Conservation (phyloP, 352 stramenopile genomes). For the Pythium monospermum region DNA sequence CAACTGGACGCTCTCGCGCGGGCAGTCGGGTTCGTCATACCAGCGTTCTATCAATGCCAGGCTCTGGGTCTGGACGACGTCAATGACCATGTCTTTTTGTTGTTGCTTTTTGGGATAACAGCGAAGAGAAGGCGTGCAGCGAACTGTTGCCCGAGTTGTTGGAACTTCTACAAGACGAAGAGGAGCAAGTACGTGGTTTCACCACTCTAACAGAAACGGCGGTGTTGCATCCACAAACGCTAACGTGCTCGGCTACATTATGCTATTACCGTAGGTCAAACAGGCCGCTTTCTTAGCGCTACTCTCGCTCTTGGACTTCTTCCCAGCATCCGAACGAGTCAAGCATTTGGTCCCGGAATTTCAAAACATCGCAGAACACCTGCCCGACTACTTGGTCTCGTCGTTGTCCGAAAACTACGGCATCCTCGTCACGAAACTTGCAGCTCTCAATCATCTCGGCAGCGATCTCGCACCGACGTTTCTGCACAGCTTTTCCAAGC, state of each 20-base stretch:
- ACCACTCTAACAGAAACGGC: too few relatives aligned
- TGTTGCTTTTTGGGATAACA: conserved; percentile 10
- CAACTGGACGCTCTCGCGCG: conserved; percentile 69
- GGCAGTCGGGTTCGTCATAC: conserved; percentile 48
- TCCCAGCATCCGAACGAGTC: conserved; percentile 41
- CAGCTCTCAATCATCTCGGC: conserved; percentile 48
- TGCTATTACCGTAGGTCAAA: conserved; percentile 44
- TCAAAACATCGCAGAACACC: conserved; percentile 40
- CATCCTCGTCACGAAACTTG: conserved; percentile 59
- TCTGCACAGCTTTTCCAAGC: conserved; percentile 53
- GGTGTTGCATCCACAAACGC: too few relatives aligned
- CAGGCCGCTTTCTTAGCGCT: conserved; percentile 68
- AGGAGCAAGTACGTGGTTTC: conserved; percentile 48
- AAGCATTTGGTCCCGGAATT: conserved; percentile 71
- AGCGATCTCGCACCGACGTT: conserved; percentile 44
- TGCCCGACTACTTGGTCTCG: conserved; percentile 55
- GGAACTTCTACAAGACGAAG: conserved; percentile 77
- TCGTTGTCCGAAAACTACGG: conserved; percentile 54
- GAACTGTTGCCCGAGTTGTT: conserved; percentile 71
- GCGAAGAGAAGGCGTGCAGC: conserved; percentile 54
- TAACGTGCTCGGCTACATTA: too few relatives aligned
- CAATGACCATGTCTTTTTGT: neutral
- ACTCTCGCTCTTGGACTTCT: conserved; percentile 72
- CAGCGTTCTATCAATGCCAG: neutral
- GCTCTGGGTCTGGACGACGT: neutral